A percentile compares a stretch with the other conserved stretches of the same genome.
phyloP scores from a whole-genome alignment of 345 rosid genomes.

The Hibiscus trionum region DNA sequence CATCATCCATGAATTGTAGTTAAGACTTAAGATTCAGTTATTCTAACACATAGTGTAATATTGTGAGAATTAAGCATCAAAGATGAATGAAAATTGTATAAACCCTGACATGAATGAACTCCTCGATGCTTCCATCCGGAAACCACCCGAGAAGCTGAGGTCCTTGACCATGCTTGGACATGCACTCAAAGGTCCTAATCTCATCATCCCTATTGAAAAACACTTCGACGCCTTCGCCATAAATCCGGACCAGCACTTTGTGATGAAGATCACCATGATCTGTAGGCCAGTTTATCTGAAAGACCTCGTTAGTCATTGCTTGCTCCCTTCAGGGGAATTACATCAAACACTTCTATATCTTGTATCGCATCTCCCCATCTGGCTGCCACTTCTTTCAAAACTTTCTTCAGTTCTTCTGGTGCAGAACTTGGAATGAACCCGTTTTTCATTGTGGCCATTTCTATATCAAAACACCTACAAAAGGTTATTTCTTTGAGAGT shows the following conservation, averaged over 20 bases:
- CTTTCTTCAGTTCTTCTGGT: constrained; percentile 56
- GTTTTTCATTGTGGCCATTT: constrained; percentile 42
- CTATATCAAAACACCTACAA: no score
- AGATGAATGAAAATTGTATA: neutral
- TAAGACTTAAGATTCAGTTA: neutral
- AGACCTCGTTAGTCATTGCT: constrained; percentile 94
- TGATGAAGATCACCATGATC: constrained; percentile 27
- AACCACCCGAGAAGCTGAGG: constrained; percentile 87
- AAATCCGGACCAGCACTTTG: constrained; percentile 63
- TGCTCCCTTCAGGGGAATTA: constrained; percentile 71
- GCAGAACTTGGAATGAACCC: constrained; percentile 36
- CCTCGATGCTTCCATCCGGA: constrained; percentile 75
- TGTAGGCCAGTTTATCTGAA: constrained; percentile 62
- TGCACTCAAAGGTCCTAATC: constrained; percentile 73
- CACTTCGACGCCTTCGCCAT: constrained; percentile 80
- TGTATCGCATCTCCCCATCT: constrained; percentile 65
- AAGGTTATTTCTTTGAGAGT: no score
- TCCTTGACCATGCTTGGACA: constrained; percentile 85
- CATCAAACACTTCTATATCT: constrained; percentile 44
- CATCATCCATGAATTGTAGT: neutral
- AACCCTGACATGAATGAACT: constrained; percentile 90
- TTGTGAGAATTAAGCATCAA: neutral
- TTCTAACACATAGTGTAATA: neutral
- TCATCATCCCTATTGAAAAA: constrained; percentile 80
- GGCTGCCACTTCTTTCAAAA: constrained; percentile 46